phyloP scores from a whole-genome alignment of 257 asterid genomes.

The Apocynum venetum region DNA sequence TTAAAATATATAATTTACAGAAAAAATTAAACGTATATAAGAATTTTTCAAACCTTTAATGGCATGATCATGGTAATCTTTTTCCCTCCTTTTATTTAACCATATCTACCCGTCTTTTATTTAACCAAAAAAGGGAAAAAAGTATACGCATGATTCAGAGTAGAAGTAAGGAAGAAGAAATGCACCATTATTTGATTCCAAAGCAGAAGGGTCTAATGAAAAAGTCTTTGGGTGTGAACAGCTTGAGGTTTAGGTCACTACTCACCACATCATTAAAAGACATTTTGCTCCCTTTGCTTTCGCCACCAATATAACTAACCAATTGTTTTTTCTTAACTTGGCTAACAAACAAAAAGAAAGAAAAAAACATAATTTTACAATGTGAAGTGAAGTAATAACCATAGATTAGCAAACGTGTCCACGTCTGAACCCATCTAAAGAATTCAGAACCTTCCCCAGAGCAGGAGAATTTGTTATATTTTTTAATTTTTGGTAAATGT shows the following conservation, averaged over 20 bases:
- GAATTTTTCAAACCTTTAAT: too few species aligned
- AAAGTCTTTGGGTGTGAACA: too few species aligned
- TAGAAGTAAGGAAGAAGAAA: constrained; percentile 10
- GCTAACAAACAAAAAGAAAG: too few species aligned
- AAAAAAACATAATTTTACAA: not conserved
- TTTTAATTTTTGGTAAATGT: not conserved
- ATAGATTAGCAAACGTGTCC: constrained; percentile 10
- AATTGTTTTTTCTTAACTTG: too few species aligned
- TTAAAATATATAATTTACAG: too few species aligned
- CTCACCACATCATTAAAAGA: too few species aligned
- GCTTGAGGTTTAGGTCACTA: too few species aligned
- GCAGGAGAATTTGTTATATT: not conserved
- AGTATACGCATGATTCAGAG: not conserved
- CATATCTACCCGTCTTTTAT: not conserved
- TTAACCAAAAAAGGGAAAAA: not conserved
- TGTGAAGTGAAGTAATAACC: not conserved
- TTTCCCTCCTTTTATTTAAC: not conserved
- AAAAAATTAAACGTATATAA: too few species aligned
- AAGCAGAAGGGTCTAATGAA: not conserved
- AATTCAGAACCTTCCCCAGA: constrained; percentile 4
- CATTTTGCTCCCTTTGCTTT: too few species aligned
- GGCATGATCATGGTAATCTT: too few species aligned
- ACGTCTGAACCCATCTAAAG: not conserved
- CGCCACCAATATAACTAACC: too few species aligned
- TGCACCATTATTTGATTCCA: not conserved